These are phyloP conservation scores for Yarrowia sp. DNA, from an alignment of 805 yeast genomes.

Conservation along the genomic window DNA sequence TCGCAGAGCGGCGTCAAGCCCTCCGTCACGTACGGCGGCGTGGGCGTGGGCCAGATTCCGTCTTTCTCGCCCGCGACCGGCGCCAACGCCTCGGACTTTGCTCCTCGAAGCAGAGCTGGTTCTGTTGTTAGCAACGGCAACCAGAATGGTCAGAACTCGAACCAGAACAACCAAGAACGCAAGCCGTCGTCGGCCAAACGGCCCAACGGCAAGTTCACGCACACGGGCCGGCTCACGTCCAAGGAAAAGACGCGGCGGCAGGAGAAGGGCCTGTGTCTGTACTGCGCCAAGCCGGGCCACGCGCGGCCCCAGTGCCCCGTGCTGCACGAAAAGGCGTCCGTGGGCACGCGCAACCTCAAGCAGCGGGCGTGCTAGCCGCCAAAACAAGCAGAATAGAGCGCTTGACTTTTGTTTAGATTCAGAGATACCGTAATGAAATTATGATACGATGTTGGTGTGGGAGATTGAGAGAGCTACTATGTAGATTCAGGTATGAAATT, in stretches of 20 bases:
- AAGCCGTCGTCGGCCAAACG: constrained; percentile 23
- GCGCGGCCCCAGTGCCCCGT: constrained; percentile 27
- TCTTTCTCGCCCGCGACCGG: constrained; percentile 9
- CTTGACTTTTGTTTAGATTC: constrained; percentile 14
- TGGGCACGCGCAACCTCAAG: constrained; percentile 22
- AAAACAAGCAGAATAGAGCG: constrained; percentile 13
- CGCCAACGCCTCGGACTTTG: background rate
- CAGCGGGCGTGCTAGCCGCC: constrained; percentile 4
- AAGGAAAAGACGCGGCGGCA: constrained; percentile 21
- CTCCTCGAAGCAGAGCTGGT: constrained; percentile 5
- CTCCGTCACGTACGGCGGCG: constrained; percentile 10
- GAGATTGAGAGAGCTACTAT: too few relatives aligned
- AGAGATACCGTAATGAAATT: constrained; percentile 23
- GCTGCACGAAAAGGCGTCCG: constrained; percentile 20
- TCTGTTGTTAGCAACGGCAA: background rate
- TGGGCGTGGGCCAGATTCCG: constrained; percentile 18
- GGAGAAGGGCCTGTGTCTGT: constrained; percentile 24
- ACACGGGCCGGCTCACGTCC: constrained; percentile 18
- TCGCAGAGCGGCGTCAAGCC: constrained; percentile 10
- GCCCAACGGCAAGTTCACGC: constrained; percentile 26
- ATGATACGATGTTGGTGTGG: too few relatives aligned
- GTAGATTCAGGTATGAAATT: too few relatives aligned
- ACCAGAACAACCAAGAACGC: too few relatives aligned
- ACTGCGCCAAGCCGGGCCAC: constrained; percentile 26
- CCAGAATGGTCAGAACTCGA: too few relatives aligned